phyloP scores from a whole-genome alignment of 176 grass and related monocot genomes.

The Phoenix dactylifera region DNA sequence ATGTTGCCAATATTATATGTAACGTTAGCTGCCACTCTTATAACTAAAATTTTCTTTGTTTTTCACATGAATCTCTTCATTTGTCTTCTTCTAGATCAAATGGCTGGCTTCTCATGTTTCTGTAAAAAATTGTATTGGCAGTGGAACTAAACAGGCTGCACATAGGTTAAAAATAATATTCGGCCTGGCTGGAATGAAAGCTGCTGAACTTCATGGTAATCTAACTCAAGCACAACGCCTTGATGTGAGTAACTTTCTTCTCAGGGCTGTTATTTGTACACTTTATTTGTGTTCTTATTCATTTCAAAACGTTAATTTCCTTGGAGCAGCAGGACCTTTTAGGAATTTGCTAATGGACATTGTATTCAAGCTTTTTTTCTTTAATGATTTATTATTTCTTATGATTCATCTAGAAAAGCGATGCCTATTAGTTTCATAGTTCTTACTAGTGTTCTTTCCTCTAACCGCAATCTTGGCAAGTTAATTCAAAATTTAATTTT shows the following conservation, averaged over 20 bases:
- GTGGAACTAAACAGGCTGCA: conserved; percentile 81
- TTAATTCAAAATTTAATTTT: too few relatives aligned
- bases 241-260: conserved; percentile 56
- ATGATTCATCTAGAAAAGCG: too few relatives aligned
- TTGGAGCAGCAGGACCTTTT: too few relatives aligned
- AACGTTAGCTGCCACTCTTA: too few relatives aligned
- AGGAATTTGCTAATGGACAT: too few relatives aligned
- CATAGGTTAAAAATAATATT: conserved; percentile 98
- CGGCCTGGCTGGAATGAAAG: conserved; percentile 82
- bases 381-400: too few relatives aligned
- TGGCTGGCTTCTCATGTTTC: background rate
- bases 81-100: background rate
- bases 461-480: too few relatives aligned
- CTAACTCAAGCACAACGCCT: conserved; percentile 95
- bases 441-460: too few relatives aligned
- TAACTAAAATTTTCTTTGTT: too few relatives aligned
- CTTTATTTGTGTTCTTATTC: background rate
- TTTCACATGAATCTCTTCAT: background rate
- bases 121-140: conserved; percentile 24
- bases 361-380: too few relatives aligned
- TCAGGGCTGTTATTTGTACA: background rate
- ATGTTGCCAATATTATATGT: too few relatives aligned
- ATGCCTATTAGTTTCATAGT: too few relatives aligned
- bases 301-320: background rate
- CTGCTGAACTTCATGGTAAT: conserved; percentile 96